Percentiles rank a stretch among this genome's conserved stretches.
Evolutionary conservation across 345 rosid species (phyloP).

Genomic region (Lumnitzera racemosa): DNA sequence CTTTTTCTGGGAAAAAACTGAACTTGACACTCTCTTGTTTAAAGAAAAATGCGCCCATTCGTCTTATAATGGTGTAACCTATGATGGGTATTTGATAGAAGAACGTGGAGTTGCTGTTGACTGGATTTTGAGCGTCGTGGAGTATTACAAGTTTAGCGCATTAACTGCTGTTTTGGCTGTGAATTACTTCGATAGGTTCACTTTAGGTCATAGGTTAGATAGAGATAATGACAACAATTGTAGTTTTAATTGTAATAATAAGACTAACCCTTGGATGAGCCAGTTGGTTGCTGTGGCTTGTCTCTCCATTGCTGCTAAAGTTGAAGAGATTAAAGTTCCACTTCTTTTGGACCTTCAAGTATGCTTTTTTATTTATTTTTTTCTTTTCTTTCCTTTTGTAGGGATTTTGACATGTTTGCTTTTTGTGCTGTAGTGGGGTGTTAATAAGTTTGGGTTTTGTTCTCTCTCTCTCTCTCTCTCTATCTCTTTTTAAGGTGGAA

Average conservation of each 20-base stretch:
- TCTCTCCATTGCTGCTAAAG: slow-evolving; percentile 84
- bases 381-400: too few relatives aligned
- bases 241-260: too few relatives aligned
- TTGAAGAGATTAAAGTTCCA: slow-evolving; percentile 82
- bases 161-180: slow-evolving; percentile 69
- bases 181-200: slow-evolving; percentile 84
- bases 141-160: slow-evolving; percentile 56
- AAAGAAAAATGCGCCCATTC: slow-evolving; percentile 51
- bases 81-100: slow-evolving; percentile 32
- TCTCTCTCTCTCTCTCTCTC: background rate
- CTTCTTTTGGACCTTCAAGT: slow-evolving; percentile 81
- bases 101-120: slow-evolving; percentile 58
- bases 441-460: slow-evolving; percentile 13
- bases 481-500: slow-evolving; percentile 46
- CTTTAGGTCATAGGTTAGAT: slow-evolving; percentile 41
- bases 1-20: slow-evolving; percentile 55
- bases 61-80: slow-evolving; percentile 14
- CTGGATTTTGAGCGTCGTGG: slow-evolving; percentile 62
- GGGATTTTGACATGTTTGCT: slow-evolving; percentile 21
- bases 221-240: slow-evolving; percentile 23
- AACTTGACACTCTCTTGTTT: slow-evolving; percentile 41
- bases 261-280: slow-evolving; percentile 70
- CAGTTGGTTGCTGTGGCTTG: slow-evolving; percentile 88
- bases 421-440: background rate
- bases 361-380: slow-evolving; percentile 3